phyloP scores from a whole-genome alignment of 768 basidiomycete genomes.

The Panaeolus cyanescens region DNA sequence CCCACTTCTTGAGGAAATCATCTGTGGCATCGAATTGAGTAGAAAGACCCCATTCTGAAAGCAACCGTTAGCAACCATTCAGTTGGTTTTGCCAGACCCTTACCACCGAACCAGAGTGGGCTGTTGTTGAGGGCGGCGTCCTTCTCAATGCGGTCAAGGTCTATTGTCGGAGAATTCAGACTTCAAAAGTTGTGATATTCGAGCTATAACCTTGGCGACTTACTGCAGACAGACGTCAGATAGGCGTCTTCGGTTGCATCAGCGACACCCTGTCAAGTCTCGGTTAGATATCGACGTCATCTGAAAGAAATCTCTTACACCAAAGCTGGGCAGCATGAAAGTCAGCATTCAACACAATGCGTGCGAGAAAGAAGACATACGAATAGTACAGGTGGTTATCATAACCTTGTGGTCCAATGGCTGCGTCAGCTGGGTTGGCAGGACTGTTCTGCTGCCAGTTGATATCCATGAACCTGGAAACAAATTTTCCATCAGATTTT shows the following conservation, averaged over 20 bases:
- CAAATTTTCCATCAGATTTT: slow-evolving; percentile 9
- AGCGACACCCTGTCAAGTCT: slow-evolving; percentile 62
- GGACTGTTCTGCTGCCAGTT: slow-evolving; percentile 76
- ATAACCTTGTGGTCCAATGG: slow-evolving; percentile 70
- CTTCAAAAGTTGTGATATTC: neutral
- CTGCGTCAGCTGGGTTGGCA: slow-evolving; percentile 69
- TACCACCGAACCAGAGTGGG: slow-evolving; percentile 45
- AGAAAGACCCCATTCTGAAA: slow-evolving; percentile 50
- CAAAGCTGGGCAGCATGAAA: slow-evolving; percentile 42
- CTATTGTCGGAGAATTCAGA: slow-evolving; percentile 33
- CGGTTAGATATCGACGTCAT: neutral
- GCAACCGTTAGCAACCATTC: neutral
- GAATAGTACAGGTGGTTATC: slow-evolving; percentile 82
- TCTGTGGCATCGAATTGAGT: slow-evolving; percentile 67
- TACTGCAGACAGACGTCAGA: slow-evolving; percentile 70
- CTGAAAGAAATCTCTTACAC: slow-evolving; percentile 38
- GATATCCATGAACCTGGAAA: slow-evolving; percentile 74
- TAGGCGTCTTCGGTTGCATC: slow-evolving; percentile 66
- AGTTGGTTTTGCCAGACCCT: neutral
- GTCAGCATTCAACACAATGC: slow-evolving; percentile 4
- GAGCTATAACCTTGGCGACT: slow-evolving; percentile 18
- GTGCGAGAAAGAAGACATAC: slow-evolving; percentile 35
- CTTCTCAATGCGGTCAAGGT: slow-evolving; percentile 54
- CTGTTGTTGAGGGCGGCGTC: slow-evolving; percentile 36
- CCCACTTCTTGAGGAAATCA: slow-evolving; percentile 65